Evolutionary conservation across 2,329 filamentous ascomycete genomes (phyloP).

Genomic region (Cladosporium sp.): DNA sequence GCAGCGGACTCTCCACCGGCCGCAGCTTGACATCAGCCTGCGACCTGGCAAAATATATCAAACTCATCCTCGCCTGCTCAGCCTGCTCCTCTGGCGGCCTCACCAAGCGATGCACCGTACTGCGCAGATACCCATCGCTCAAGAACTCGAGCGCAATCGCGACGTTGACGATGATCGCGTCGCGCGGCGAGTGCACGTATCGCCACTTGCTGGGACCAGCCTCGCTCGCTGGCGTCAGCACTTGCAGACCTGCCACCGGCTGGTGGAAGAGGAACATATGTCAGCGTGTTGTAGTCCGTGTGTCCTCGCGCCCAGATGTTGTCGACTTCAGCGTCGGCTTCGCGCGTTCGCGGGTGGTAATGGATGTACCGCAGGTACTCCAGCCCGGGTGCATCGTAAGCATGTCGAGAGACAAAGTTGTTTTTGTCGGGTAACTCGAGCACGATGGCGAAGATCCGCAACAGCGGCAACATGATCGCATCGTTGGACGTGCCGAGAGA

Average conservation of each 20-base stretch:
- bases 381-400: constrained; percentile 46
- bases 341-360: constrained; percentile 27
- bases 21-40: constrained; percentile 41
- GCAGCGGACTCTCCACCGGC: constrained; percentile 47
- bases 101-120: constrained; percentile 51
- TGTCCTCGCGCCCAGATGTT: constrained; percentile 36
- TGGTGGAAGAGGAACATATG: constrained; percentile 32
- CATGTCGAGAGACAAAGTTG: constrained; percentile 57
- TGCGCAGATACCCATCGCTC: constrained; percentile 48
- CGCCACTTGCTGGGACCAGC: constrained; percentile 41
- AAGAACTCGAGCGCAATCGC: constrained; percentile 43
- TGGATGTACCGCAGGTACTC: constrained; percentile 37
- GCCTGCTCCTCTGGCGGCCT: constrained; percentile 51
- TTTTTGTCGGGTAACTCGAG: background rate
- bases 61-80: constrained; percentile 44
- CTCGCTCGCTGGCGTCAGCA: background rate
- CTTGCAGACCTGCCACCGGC: constrained; percentile 8
- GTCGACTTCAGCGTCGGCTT: constrained; percentile 23
- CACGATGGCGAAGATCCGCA: background rate
- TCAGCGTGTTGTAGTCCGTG: constrained; percentile 44
- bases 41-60: constrained; percentile 44
- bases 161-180: constrained; percentile 44
- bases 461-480: constrained; percentile 50
- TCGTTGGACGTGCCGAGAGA: constrained; percentile 55
- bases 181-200: constrained; percentile 42